Evolutionary conservation across 805 yeast species (phyloP), one percentile per base, ranked within the genome.

Genomic region (Ogataea polymorpha): DNA sequence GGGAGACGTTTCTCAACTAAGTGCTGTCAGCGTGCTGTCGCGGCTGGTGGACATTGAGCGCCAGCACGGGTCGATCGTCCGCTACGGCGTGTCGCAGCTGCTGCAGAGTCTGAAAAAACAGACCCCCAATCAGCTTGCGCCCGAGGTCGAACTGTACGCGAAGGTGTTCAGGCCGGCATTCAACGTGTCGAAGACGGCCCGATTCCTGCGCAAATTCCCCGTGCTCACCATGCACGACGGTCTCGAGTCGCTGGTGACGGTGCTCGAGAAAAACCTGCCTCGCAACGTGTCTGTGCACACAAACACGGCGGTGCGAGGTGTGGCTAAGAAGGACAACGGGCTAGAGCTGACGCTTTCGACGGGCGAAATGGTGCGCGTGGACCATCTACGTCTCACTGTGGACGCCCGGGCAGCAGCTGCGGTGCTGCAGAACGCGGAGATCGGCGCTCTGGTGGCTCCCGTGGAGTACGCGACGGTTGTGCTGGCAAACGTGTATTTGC

Each of bases 1-100:
- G 1, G 93, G 87, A n/a, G 95, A 90, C 60, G 71, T 79, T 2
- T 54, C 70, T 5, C 67, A 75, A 41, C 62, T 91, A 35, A 85
- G 96, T 66, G 79, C 83, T 0, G 64, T 74, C 15, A 70, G 84
- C 4, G 70, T 86, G 0, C 57, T 86, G 46, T 79, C 81, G 3
- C 53, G 62, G 8, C 53, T 87, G 50, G 77, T 71, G 34, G 66
- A 74, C 10, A 61, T 80, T 33, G 96, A 89, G 56, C 55, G 64
- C 21, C 61, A 74, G 6, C 65, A 75, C 55, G 86, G 89, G 0
- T 80, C 88, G 0, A 58, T 85, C 2, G 48, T 80, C 0, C 69
- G 65, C 40, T 72, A 79, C 1, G 56, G 67, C 48, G 29, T 77
- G 1, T 54, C 60, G n/a, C 65, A 70, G 18, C 44, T 62, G 42